These are phyloP conservation scores for Salvia miltiorrhiza DNA, from an alignment of 257 asterid species.

Conservation along the genomic window DNA sequence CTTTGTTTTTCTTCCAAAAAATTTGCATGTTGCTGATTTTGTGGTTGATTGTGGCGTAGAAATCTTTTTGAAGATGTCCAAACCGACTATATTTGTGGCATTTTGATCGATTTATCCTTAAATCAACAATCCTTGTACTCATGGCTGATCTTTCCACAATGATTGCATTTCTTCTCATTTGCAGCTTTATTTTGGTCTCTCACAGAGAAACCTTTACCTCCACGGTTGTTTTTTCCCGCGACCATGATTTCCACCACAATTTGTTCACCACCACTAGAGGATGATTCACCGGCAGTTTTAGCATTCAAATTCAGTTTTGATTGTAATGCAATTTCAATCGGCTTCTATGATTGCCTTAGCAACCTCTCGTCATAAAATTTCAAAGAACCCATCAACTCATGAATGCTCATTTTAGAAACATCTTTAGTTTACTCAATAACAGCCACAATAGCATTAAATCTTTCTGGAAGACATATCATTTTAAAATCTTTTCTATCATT, in stretches of 20 bases:
- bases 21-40: too few species aligned
- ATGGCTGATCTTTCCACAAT: too few species aligned
- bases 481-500: neutral
- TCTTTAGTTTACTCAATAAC: neutral
- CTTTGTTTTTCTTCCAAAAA: too few species aligned
- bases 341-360: neutral
- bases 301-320: neutral
- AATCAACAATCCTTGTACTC: too few species aligned
- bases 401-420: neutral
- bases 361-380: neutral
- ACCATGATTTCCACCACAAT: neutral
- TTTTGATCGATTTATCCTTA: too few species aligned
- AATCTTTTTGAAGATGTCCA: too few species aligned
- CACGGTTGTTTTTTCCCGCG: neutral
- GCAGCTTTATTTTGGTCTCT: neutral
- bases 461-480: neutral
- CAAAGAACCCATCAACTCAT: conserved; percentile 2
- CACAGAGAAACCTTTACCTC: neutral
- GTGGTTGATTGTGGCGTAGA: too few species aligned
- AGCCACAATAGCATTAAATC: conserved; percentile 1
- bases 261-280: neutral
- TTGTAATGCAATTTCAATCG: conserved; percentile 3
- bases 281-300: neutral
- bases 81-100: too few species aligned
- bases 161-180: too few species aligned